Conservation (phyloP, 352 stramenopile species). For the Discostella stelligera region DNA sequence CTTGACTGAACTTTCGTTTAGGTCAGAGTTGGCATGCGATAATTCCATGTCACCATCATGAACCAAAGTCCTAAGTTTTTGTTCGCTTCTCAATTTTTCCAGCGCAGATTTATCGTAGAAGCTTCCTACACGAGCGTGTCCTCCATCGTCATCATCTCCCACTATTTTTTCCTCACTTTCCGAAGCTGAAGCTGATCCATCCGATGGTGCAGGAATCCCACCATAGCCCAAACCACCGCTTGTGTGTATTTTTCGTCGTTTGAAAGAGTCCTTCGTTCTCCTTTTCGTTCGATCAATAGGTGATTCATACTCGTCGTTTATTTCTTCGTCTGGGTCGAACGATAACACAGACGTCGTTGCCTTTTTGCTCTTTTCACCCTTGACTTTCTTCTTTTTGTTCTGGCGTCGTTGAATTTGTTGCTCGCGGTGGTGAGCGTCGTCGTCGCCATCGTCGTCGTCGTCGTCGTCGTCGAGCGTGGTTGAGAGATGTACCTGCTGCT, state of each 20-base stretch:
- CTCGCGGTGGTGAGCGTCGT: constrained; percentile 2
- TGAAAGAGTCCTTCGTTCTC: constrained; percentile 17
- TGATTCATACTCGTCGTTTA: constrained; percentile 21
- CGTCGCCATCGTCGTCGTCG: constrained; percentile 17
- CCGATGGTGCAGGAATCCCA: constrained; percentile 33
- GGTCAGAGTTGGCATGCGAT: not conserved
- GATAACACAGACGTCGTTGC: constrained; percentile 22
- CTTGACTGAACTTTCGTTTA: constrained; percentile 1
- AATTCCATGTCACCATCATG: not conserved
- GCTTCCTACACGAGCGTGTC: constrained; percentile 8
- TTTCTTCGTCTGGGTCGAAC: constrained; percentile 42
- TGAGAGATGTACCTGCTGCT: not conserved
- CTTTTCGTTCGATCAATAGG: constrained; percentile 9
- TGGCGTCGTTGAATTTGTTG: constrained; percentile 6
- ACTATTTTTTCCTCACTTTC: constrained; percentile 11
- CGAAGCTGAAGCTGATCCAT: constrained; percentile 20
- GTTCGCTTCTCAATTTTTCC: constrained; percentile 59
- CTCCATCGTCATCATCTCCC: constrained; percentile 8
- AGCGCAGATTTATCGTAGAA: constrained; percentile 64
- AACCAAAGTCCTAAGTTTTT: constrained; percentile 26
- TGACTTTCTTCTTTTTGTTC: constrained; percentile 22
- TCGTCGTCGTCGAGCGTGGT: constrained; percentile 13
- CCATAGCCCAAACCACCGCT: constrained; percentile 58
- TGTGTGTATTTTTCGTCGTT: constrained; percentile 28
- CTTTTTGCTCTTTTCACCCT: constrained; percentile 26